These are phyloP conservation scores for Pisolithus tinctorius DNA, from an alignment of 768 basidiomycete species.

Conservation along the genomic window DNA sequence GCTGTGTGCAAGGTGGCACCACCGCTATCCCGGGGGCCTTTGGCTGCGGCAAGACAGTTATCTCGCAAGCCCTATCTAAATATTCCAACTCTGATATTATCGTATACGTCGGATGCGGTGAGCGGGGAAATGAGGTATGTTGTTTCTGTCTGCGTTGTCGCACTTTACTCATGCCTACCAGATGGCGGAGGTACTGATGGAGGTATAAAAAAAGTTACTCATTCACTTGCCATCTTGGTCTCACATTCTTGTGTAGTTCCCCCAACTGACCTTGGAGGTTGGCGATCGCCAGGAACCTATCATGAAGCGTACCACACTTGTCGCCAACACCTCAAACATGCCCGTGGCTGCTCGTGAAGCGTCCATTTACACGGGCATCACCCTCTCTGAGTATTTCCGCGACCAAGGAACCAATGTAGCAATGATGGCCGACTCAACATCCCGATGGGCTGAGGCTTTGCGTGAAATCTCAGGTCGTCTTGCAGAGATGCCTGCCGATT, in stretches of 20 bases:
- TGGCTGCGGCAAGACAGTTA: slow-evolving; percentile 98
- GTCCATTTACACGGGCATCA: slow-evolving; percentile 99
- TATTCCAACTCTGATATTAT: slow-evolving; percentile 99
- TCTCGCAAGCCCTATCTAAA: slow-evolving; percentile 96
- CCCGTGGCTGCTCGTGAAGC: slow-evolving; percentile 99
- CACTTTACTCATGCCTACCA: slow-evolving; percentile 22
- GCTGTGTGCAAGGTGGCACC: slow-evolving; percentile 94
- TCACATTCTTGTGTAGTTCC: slow-evolving; percentile 47
- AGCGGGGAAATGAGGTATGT: slow-evolving; percentile 90
- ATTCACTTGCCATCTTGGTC: slow-evolving; percentile 1
- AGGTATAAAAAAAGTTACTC: slow-evolving; percentile 39
- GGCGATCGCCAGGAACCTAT: slow-evolving; percentile 94
- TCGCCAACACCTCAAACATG: slow-evolving; percentile 99
- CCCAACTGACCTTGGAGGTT: slow-evolving; percentile 87
- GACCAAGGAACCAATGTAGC: slow-evolving; percentile 97
- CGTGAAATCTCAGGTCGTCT: slow-evolving; percentile 99
- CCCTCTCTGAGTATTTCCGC: slow-evolving; percentile 98
- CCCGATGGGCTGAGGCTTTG: slow-evolving; percentile 97
- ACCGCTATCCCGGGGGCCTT: slow-evolving; percentile 99
- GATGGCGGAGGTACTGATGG: slow-evolving; percentile 99
- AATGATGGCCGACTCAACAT: slow-evolving; percentile 99
- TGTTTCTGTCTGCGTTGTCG: slow-evolving; percentile 38
- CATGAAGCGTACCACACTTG: slow-evolving; percentile 99
- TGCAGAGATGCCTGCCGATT: slow-evolving; percentile 99
- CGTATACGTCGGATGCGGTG: slow-evolving; percentile 97